Evolutionary conservation across 768 basidiomycete genomes (phyloP), one percentile per base, ranked within the genome.

Genomic region (Heimioporus sp.): DNA sequence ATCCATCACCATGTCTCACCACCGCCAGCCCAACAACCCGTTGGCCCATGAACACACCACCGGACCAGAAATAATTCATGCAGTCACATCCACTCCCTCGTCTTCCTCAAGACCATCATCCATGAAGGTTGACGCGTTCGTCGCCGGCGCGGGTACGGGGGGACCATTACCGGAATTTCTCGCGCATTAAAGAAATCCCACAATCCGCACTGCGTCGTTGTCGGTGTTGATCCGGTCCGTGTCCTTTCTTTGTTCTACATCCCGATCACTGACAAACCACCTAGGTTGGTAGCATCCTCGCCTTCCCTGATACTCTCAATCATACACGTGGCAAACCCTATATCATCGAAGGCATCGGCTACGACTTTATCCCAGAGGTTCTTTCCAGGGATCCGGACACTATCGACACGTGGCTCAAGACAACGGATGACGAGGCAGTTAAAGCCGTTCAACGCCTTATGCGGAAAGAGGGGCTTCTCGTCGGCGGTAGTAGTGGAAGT

Each of bases 281-380:
- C n/a, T 57, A 92, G 90, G 79, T 83, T 68, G 96, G 96, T 38
- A 97, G 94, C 59, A 80, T 96, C 51, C 83, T 98, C 30, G 93
- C 93, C 0, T 53, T 76, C 30, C 90, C 92, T 0, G 80, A 83
- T 37, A 55, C 64, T 16, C 73, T 93, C 43, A 93, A 93, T 2
- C 72, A 67, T 19, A 51, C 52, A 46, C 69, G 67, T 38, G 85
- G 80, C 10, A 37, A 56, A 19, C 70, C 73, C 47, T 98, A 98
- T 62, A 66, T 84, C 46, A 84, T 98, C 19, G 97, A 99, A 67
- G 97, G 97, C n/a, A 98, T 98, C 48, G 97, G 97, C 24, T 93
- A 94, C 60, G 92, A 96, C 68, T 96, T 96, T 65, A 65, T 96
- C 41, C 95, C 96, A 1, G 81, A 90, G 39, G 95, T 95, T 2